phyloP scores from a whole-genome alignment of 805 yeast genomes.

The Metschnikowia noctiluminum region DNA sequence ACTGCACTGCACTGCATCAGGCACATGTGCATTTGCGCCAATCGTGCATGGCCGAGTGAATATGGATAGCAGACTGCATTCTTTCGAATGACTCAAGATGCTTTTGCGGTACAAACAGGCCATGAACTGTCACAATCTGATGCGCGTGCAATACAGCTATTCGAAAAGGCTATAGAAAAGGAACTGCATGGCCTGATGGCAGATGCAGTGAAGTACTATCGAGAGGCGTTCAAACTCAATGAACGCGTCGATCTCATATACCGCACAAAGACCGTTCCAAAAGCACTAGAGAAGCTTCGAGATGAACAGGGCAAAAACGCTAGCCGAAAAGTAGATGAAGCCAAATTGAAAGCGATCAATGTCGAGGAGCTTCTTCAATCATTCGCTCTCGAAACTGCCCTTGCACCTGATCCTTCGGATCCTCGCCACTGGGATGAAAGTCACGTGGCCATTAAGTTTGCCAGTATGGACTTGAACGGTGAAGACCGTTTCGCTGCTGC shows the following conservation, averaged over 20 bases:
- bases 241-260: constrained; percentile 65
- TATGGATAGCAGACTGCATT: background rate
- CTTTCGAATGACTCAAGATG: too few relatives aligned
- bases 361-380: constrained; percentile 39
- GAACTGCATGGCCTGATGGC: constrained; percentile 73
- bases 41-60: constrained; percentile 1
- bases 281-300: constrained; percentile 24
- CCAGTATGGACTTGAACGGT: constrained; percentile 20
- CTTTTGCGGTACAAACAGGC: too few relatives aligned
- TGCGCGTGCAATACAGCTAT: constrained; percentile 54
- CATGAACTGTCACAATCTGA: constrained; percentile 1
- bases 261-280: constrained; percentile 51
- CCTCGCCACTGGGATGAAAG: constrained; percentile 19
- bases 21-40: background rate
- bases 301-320: constrained; percentile 29
- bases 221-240: constrained; percentile 63
- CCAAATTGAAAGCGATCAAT: constrained; percentile 35
- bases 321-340: constrained; percentile 32
- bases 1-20: background rate
- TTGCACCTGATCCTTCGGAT: constrained; percentile 24
- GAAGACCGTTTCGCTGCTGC: constrained; percentile 11
- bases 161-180: constrained; percentile 67
- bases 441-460: constrained; percentile 24
- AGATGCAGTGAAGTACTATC: constrained; percentile 74
- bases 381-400: constrained; percentile 30